Conservation (phyloP, 192 early-diverging fungal genomes). For the Rhizophlyctis rosea region DNA sequence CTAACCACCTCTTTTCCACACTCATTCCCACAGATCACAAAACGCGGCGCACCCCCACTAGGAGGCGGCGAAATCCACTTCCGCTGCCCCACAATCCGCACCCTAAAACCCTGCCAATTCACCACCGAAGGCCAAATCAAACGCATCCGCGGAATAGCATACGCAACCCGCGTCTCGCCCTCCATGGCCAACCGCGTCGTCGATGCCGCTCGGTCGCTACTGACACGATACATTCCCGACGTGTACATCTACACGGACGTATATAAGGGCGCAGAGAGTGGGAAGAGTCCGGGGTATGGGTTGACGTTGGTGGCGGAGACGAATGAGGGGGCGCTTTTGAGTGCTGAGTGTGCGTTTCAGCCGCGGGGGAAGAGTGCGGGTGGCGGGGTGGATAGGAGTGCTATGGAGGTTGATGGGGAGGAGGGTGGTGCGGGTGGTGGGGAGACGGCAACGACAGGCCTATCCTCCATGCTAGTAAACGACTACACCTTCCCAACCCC, state of each 20-base stretch:
- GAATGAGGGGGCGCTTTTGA: slow-evolving; percentile 76
- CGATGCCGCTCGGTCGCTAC: slow-evolving; percentile 76
- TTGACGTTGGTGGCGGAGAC: slow-evolving; percentile 90
- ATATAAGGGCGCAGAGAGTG: slow-evolving; percentile 92
- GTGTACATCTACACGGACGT: slow-evolving; percentile 98
- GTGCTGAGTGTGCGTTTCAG: slow-evolving; percentile 81
- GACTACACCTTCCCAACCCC: slow-evolving; percentile 69
- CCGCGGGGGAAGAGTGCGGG: slow-evolving; percentile 25
- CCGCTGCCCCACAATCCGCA: slow-evolving; percentile 74
- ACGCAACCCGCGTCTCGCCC: slow-evolving; percentile 87
- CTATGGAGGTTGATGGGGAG: slow-evolving; percentile 12
- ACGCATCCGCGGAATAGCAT: slow-evolving; percentile 93
- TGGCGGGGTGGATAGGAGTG: slow-evolving; percentile 10
- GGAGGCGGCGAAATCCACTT: slow-evolving; percentile 93
- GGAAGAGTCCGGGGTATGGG: slow-evolving; percentile 81
- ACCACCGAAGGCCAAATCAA: slow-evolving; percentile 83
- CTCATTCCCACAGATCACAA: slow-evolving; percentile 62
- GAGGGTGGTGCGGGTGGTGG: slow-evolving; percentile 42
- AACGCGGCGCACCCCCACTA: slow-evolving; percentile 82
- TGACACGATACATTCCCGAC: slow-evolving; percentile 94
- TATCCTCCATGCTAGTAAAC: slow-evolving; percentile 30
- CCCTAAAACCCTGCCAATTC: slow-evolving; percentile 76
- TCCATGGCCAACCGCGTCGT: slow-evolving; percentile 93
- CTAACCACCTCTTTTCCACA: not conserved
- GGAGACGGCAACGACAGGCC: not conserved